These are phyloP conservation scores for Coemansia sp. DNA, from an alignment of 192 early-diverging fungal species.

Conservation along the genomic window DNA sequence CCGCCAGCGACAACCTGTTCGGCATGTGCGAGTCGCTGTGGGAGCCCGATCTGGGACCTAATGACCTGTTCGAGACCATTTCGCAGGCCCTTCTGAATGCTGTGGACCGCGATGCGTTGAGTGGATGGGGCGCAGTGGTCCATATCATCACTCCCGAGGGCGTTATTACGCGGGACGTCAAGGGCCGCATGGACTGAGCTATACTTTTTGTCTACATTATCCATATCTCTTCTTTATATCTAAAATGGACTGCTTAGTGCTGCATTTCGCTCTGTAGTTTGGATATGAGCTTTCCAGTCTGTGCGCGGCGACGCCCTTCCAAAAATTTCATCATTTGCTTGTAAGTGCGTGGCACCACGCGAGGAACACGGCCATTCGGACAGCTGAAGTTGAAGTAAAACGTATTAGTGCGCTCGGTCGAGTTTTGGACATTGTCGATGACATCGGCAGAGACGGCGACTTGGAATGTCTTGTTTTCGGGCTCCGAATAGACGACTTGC, in stretches of 20 bases:
- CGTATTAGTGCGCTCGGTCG: constrained; percentile 74
- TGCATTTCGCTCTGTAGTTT: constrained; percentile 50
- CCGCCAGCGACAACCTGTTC: constrained; percentile 81
- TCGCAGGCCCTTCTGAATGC: constrained; percentile 93
- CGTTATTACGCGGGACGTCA: constrained; percentile 86
- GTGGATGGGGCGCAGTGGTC: constrained; percentile 97
- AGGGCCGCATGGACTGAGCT: constrained; percentile 64
- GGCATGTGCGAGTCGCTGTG: constrained; percentile 97
- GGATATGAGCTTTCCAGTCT: constrained; percentile 53
- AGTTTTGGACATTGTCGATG: constrained; percentile 63
- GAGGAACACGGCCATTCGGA: constrained; percentile 47
- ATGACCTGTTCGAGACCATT: constrained; percentile 96
- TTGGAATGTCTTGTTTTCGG: constrained; percentile 63
- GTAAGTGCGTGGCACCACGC: constrained; percentile 79
- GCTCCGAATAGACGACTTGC: constrained; percentile 76
- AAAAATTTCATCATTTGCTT: constrained; percentile 80
- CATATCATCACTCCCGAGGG: constrained; percentile 87
- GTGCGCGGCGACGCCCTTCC: constrained; percentile 68
- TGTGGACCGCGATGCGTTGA: constrained; percentile 90
- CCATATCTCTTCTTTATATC: neutral
- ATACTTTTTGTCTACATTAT: neutral
- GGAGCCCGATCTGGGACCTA: constrained; percentile 97
- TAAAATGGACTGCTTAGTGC: constrained; percentile 13
- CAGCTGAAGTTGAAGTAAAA: constrained; percentile 85
- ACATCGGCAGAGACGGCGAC: constrained; percentile 76